phyloP scores from a whole-genome alignment of 306 rosid species.

The Cicer judaicum region DNA sequence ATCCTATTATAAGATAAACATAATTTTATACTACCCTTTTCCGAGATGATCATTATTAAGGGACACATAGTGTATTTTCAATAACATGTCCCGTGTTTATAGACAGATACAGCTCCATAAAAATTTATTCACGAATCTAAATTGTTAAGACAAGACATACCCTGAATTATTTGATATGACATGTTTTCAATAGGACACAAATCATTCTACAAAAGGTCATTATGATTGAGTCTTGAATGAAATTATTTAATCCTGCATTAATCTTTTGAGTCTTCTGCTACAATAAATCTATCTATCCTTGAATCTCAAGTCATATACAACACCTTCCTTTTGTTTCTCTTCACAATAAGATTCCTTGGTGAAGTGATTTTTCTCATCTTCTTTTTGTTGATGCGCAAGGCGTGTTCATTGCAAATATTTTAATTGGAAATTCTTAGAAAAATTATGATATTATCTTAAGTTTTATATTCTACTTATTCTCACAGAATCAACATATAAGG shows the following conservation, averaged over 20 bases:
- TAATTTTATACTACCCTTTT: conserved; percentile 34
- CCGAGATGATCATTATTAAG: conserved; percentile 36
- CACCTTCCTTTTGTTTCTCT: not conserved
- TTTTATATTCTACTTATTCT: not conserved
- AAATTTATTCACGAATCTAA: conserved; percentile 31
- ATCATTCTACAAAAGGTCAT: conserved; percentile 39
- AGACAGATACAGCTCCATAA: conserved; percentile 17
- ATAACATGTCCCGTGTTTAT: conserved; percentile 45
- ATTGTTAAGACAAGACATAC: conserved; percentile 7
- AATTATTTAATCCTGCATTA: conserved; percentile 30
- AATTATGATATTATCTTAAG: not conserved
- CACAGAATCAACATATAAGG: not conserved
- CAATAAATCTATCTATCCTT: not conserved
- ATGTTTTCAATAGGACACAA: conserved; percentile 39
- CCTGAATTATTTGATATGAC: conserved; percentile 48
- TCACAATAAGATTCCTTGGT: not conserved
- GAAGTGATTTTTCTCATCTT: conserved; percentile 1
- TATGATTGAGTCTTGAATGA: conserved; percentile 12
- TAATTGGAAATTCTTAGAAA: not conserved
- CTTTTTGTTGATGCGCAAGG: not conserved
- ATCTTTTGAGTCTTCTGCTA: not conserved
- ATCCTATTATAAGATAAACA: conserved; percentile 40
- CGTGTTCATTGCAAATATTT: conserved; percentile 6
- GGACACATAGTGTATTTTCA: conserved; percentile 22
- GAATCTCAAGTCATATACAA: conserved; percentile 5